A percentile compares a stretch with the other conserved stretches of the same genome.
These are phyloP conservation scores for Xylaria sp. DNA, from an alignment of 2,329 filamentous ascomycete species.

Conservation along the genomic window DNA sequence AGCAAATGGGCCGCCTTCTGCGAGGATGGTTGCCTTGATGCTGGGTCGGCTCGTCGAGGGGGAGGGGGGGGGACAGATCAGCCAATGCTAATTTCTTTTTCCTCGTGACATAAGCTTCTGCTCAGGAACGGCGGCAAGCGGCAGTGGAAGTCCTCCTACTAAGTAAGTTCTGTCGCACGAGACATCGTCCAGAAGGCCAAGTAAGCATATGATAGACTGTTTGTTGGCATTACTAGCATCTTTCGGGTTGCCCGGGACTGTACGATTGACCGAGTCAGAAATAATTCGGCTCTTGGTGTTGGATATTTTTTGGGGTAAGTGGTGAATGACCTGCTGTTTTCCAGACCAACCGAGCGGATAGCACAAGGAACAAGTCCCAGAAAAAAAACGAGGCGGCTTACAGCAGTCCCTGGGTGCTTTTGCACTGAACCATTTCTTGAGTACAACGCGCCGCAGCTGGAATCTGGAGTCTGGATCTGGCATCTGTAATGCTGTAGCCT, in stretches of 20 bases:
- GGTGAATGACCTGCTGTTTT: background rate
- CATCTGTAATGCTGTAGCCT: background rate
- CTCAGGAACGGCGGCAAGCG: constrained; percentile 28
- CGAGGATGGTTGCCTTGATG: constrained; percentile 31
- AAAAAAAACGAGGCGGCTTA: constrained; percentile 34
- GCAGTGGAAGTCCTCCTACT: constrained; percentile 28
- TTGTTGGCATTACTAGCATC: constrained; percentile 15
- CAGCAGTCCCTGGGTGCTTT: background rate
- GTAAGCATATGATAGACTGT: constrained; percentile 1
- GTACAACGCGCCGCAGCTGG: constrained; percentile 12
- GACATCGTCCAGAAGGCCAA: background rate
- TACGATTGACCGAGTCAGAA: constrained; percentile 13
- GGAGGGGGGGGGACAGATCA: constrained; percentile 9
- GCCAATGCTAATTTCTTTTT: constrained; percentile 24
- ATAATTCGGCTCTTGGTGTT: constrained; percentile 20
- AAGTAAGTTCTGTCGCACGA: constrained; percentile 27
- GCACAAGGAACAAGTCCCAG: background rate
- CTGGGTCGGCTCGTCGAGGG: constrained; percentile 4
- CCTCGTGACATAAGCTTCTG: background rate
- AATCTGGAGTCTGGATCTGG: background rate
- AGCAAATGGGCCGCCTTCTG: constrained; percentile 22
- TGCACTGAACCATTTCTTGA: constrained; percentile 16
- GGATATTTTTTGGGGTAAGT: constrained; percentile 9
- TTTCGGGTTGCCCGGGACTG: constrained; percentile 15
- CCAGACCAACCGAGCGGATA: background rate